Evolutionary conservation across 2,329 filamentous ascomycete species (phyloP), one percentile per base, ranked within the genome.

Genomic region (Fusarium nelsonii): DNA sequence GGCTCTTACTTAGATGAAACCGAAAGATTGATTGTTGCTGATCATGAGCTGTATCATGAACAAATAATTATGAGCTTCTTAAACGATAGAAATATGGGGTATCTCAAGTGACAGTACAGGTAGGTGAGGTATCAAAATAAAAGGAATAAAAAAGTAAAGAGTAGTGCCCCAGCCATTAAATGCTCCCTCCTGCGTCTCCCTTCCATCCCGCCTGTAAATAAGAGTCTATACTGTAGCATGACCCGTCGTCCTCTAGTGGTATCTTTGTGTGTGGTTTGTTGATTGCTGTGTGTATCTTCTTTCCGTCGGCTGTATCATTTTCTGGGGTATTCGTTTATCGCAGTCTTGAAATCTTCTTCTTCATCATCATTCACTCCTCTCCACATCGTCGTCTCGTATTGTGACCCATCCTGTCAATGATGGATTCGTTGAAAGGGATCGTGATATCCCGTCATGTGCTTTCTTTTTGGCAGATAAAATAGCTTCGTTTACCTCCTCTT

Each of bases 401-500:
- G n/a, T 37, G 36, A 20, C 39, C 33, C 36, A 26, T 50, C 48
- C 34, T 49, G 16, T 43, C 10, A 16, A 48, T 50, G 43, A 56
- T 40, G 23, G 39, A 32, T 12, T 56, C 32, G 15, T 58, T 15
- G 36, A 32, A 41, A 34, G n/a, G 15, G 33, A 40, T 23, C 16
- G 43, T 26, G 6, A 14, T 58, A 28, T 49, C 44, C 44, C 10
- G 30, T 10, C n/a, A 20, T 28, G 18, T 15, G 10, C 49, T 48
- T 37, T 30, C 15, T 16, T 18, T n/a, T 36, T 18, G n/a, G 40
- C 2, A 15, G 6, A 20, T 32, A n/a, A 30, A 36, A 23, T 32
- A 12, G 11, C 23, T 28, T 41, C 39, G 8, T 77, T 81, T 70
- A 85, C 76, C 78, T 81, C 80, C 80, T 87, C 78, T 77, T 83